Evolutionary conservation across 805 yeast species (phyloP).

Genomic region (Metschnikowia cubensis): DNA sequence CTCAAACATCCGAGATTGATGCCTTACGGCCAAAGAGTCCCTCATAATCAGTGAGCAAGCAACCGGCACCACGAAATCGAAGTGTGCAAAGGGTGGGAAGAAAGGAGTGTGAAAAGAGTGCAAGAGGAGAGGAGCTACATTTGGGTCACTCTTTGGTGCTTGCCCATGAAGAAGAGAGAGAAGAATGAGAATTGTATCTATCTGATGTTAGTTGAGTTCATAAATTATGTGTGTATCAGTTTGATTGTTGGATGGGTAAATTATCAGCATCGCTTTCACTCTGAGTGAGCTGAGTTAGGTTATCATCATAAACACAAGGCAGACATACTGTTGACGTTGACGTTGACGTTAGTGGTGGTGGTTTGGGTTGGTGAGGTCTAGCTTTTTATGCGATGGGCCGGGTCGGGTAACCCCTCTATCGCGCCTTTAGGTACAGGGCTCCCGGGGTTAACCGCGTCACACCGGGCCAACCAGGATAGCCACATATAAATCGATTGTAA

Average conservation of each 20-base stretch:
- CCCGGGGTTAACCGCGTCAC: conserved; percentile 1
- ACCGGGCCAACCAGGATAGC: background rate
- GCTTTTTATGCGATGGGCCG: background rate
- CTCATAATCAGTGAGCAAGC: background rate
- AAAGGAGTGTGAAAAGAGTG: background rate
- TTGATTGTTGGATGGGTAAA: conserved; percentile 41
- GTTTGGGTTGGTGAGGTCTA: background rate
- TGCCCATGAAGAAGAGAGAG: background rate
- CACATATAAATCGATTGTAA: too few relatives aligned
- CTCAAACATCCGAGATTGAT: conserved; percentile 71
- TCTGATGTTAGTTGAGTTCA: conserved; percentile 11
- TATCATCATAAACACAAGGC: conserved; percentile 42
- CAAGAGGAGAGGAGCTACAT: background rate
- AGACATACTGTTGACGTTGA: conserved; percentile 5
- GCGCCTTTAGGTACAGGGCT: background rate
- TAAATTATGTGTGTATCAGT: conserved; percentile 18
- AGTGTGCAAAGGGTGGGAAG: too few relatives aligned
- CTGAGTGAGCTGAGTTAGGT: conserved; percentile 58
- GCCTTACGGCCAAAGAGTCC: conserved; percentile 83
- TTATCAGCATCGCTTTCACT: conserved; percentile 49
- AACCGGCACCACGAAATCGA: too few relatives aligned
- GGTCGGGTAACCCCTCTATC: background rate
- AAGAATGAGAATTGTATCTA: background rate
- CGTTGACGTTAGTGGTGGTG: too few relatives aligned
- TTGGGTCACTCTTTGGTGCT: too few relatives aligned